Base-by-base conservation (phyloP, 768 basidiomycete genomes). In the Phlebiopsis gigantea region DNA sequence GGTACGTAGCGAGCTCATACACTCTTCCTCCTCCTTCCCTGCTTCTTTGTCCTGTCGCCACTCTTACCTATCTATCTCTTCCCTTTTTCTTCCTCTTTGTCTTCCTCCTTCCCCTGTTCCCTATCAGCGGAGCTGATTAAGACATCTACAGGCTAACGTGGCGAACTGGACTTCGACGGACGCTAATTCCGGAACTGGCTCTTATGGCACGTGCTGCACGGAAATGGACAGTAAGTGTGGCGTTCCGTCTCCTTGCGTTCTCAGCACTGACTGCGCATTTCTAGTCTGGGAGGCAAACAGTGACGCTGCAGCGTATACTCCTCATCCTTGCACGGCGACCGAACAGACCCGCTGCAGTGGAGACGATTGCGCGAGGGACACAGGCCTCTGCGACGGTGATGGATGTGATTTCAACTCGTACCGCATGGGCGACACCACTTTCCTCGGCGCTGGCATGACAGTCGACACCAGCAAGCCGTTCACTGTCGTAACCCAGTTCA, bases 341-440 rank as follows among this genome's bases (percentile, higher is more conserved):
- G 77, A 73, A 31, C 73, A 71, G 61, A 70, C 69, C 17, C 68
- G 66, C 52, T 83, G 81, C 74, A 55, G 61, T 10, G 77, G 78
- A 26, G 68, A 64, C 46, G 67, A 69, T 34, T 79, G 78, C 51
- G 42, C 47, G 15, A 50, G 49, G 26, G 52, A 75, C 64, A 66
- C 62, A 55, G 74, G 74, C 41, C 63, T 77, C 31, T 82, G 80
- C 68, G 80, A 82, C 68, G 71, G 73, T 56, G 79, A 78, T 56
- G 80, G 80, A 24, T 82, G 80, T 65, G 80, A 81, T 61, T 82
- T 80, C 75, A 82, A 57, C 57, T 57, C 57, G 6, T 57, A 64
- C 75, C 79, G 80, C 63, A 73, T 78, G 76, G 79, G 80, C 41
- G 63, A 72, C 68, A 65, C 58, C 43, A 57, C 49, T 15, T 57